Evolutionary conservation across 345 rosid species (phyloP).

Genomic region (Bruguiera parviflora): DNA sequence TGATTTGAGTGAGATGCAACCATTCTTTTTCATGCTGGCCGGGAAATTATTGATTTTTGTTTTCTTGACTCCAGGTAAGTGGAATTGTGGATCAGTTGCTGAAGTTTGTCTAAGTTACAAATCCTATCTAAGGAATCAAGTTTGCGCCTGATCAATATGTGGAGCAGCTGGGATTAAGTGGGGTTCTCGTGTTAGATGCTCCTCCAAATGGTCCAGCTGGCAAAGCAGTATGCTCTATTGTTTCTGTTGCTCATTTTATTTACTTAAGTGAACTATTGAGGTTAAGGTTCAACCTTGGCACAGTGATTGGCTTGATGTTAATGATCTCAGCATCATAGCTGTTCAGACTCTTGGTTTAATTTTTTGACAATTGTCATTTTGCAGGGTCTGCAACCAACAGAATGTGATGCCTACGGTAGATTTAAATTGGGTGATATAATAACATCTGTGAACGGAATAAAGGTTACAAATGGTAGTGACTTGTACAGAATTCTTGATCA

Average conservation of each 20-base stretch:
- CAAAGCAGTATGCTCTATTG: constrained; percentile 61
- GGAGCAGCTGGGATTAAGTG: constrained; percentile 89
- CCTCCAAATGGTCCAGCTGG: constrained; percentile 92
- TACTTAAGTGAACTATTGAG: background rate
- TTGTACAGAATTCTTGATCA: constrained; percentile 89
- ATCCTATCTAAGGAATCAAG: constrained; percentile 88
- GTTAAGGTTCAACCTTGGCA: background rate
- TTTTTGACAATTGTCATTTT: constrained; percentile 11
- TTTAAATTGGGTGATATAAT: constrained; percentile 87
- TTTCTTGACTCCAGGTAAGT: constrained; percentile 51
- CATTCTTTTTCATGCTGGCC: background rate
- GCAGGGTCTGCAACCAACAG: constrained; percentile 80
- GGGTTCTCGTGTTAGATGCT: constrained; percentile 94
- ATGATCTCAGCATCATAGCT: background rate
- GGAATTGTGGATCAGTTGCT: constrained; percentile 93
- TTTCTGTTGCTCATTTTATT: constrained; percentile 2
- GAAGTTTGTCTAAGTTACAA: constrained; percentile 81
- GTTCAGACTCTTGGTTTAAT: background rate
- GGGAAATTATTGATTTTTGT: constrained; percentile 9
- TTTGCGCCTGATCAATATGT: constrained; percentile 98
- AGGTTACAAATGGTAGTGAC: constrained; percentile 79
- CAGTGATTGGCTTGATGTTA: constrained; percentile 6
- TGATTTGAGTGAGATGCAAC: background rate
- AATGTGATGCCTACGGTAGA: constrained; percentile 88
- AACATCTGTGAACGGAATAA: constrained; percentile 71